phyloP scores from a whole-genome alignment of 352 stramenopile species.

The Poterioochromonas sp. region DNA sequence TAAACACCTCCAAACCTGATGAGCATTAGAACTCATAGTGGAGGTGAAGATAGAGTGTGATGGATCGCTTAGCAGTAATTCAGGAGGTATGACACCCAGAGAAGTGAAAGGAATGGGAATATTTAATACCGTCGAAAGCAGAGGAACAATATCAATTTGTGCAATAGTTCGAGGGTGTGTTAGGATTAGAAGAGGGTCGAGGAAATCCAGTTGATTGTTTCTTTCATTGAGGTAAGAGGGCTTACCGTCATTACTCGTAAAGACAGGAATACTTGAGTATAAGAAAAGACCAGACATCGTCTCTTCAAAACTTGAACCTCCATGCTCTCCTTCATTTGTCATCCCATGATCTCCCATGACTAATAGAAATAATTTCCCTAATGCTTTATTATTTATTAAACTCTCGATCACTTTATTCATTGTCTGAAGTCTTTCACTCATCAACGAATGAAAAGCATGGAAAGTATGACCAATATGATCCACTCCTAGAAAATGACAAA shows the following conservation, averaged over 20 bases:
- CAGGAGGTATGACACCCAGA: slow-evolving; percentile 72
- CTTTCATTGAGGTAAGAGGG: too few relatives aligned
- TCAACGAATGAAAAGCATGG: slow-evolving; percentile 68
- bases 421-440: slow-evolving; percentile 85
- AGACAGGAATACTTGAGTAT: too few relatives aligned
- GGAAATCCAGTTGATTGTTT: too few relatives aligned
- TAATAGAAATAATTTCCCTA: slow-evolving; percentile 70
- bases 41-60: background rate
- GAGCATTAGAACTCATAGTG: background rate
- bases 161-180: slow-evolving; percentile 53
- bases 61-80: background rate
- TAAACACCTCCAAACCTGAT: background rate
- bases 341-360: slow-evolving; percentile 97
- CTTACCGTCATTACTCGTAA: too few relatives aligned
- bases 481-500: slow-evolving; percentile 75
- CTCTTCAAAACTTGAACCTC: slow-evolving; percentile 87
- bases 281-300: slow-evolving; percentile 86
- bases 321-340: slow-evolving; percentile 78
- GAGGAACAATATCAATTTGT: slow-evolving; percentile 93
- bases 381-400: slow-evolving; percentile 53
- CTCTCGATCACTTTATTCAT: slow-evolving; percentile 78
- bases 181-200: too few relatives aligned
- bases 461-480: slow-evolving; percentile 97
- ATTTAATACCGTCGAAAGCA: slow-evolving; percentile 79
- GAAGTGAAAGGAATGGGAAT: slow-evolving; percentile 90